Percentiles rank a stretch among this genome's conserved stretches.
phyloP scores from a whole-genome alignment of 106 monocot species.

The Amphibolis antarctica region DNA sequence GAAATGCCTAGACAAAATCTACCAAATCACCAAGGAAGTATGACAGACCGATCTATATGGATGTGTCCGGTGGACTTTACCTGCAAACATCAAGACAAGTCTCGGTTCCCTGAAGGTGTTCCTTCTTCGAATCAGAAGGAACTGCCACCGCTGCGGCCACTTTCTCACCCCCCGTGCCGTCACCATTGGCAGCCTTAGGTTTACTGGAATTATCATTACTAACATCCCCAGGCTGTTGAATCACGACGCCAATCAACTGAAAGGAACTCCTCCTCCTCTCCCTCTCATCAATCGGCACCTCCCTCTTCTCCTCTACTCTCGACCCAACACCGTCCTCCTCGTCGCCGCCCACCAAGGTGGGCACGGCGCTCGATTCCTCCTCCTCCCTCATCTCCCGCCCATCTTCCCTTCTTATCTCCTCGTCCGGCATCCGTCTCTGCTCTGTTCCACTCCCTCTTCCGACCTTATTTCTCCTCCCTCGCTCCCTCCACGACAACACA shows the following conservation, averaged over 20 bases:
- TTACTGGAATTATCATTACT: not conserved
- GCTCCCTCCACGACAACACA: not conserved
- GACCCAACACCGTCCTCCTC: not conserved
- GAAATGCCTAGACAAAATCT: not conserved
- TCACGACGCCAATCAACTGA: not conserved
- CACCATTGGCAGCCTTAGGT: not conserved
- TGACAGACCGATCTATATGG: not conserved
- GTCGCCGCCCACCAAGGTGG: not conserved
- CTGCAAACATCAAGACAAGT: conserved; percentile 50
- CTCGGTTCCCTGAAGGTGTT: conserved; percentile 15
- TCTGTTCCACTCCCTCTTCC: not conserved
- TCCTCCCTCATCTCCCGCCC: not conserved
- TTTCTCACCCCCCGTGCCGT: not conserved
- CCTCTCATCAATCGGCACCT: not conserved
- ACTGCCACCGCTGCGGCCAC: not conserved
- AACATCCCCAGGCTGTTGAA: not conserved
- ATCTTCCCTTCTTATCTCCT: not conserved
- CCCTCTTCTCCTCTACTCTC: not conserved
- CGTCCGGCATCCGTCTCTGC: conserved; percentile 7
- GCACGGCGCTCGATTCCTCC: not conserved
- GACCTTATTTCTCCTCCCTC: not conserved
- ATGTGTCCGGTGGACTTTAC: conserved; percentile 1
- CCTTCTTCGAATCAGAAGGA: conserved; percentile 14
- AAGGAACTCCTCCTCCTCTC: not conserved
- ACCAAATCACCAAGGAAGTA: not conserved